Evolutionary conservation across 306 rosid species (phyloP).

Genomic region (Astragalus glycyphyllos): DNA sequence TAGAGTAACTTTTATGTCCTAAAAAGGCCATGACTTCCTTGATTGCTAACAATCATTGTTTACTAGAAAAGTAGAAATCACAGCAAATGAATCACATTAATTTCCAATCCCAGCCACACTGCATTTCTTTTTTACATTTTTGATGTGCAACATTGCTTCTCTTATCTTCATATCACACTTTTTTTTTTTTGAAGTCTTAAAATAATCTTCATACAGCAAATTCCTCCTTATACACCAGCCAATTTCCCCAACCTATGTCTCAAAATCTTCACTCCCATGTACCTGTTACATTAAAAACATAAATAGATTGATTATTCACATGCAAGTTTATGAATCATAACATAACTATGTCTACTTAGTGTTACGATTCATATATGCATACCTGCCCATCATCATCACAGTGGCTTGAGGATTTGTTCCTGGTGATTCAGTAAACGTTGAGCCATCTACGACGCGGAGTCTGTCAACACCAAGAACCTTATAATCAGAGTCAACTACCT

Average conservation of each 20-base stretch:
- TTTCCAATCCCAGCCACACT: slow-evolving; percentile 40
- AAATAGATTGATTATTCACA: slow-evolving; percentile 30
- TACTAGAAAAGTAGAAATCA: slow-evolving; percentile 54
- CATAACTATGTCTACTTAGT: slow-evolving; percentile 6
- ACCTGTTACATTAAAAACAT: slow-evolving; percentile 64
- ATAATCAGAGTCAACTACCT: slow-evolving; percentile 62
- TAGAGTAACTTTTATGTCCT: slow-evolving; percentile 9
- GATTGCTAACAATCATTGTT: slow-evolving; percentile 37
- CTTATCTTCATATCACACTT: slow-evolving; percentile 31
- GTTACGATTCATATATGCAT: slow-evolving; percentile 16
- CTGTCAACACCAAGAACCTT: slow-evolving; percentile 78
- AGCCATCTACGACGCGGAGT: slow-evolving; percentile 84
- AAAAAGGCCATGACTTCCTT: slow-evolving; percentile 31
- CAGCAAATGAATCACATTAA: slow-evolving; percentile 41
- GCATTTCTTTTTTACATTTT: slow-evolving; percentile 1
- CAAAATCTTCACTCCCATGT: slow-evolving; percentile 90
- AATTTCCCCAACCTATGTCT: slow-evolving; percentile 68
- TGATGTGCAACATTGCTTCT: slow-evolving; percentile 30
- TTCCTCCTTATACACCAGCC: slow-evolving; percentile 62
- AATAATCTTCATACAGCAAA: slow-evolving; percentile 33
- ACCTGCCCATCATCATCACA: slow-evolving; percentile 99
- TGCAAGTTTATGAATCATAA: not conserved
- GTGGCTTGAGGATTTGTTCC: slow-evolving; percentile 98
- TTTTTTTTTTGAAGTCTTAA: not conserved
- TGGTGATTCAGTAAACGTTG: slow-evolving; percentile 78